A percentile compares a stretch with the other conserved stretches of the same genome.
These are phyloP conservation scores for Nemophila menziesii DNA, from an alignment of 257 asterid species.

Conservation along the genomic window DNA sequence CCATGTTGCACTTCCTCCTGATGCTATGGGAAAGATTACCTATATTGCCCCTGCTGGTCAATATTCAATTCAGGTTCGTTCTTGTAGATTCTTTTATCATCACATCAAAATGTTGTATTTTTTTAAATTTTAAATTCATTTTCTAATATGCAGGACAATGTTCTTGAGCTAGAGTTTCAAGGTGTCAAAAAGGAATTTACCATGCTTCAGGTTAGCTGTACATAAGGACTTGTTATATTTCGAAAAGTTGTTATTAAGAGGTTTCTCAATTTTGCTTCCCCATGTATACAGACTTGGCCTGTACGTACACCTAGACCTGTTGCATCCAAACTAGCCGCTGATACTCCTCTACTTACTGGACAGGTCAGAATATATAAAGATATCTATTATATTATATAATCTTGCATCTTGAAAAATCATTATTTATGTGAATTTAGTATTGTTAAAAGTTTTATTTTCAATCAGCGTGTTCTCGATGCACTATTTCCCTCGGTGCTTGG, in stretches of 20 bases:
- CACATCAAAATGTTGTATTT: not conserved
- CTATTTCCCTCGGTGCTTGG: constrained; percentile 98
- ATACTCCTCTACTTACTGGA: constrained; percentile 97
- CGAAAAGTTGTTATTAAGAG: not conserved
- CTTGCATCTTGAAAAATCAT: not conserved
- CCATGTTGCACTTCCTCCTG: constrained; percentile 90
- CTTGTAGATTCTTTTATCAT: not conserved
- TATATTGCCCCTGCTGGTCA: constrained; percentile 91
- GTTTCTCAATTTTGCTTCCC: constrained; percentile 10
- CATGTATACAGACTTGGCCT: constrained; percentile 75
- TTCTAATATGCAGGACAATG: constrained; percentile 64
- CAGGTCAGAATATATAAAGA: constrained; percentile 46
- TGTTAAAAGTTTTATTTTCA: constrained; percentile 19
- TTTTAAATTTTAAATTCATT: constrained; percentile 13
- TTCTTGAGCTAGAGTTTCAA: constrained; percentile 97
- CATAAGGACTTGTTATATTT: constrained; percentile 4
- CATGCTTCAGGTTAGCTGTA: constrained; percentile 76
- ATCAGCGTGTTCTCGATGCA: constrained; percentile 98
- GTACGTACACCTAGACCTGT: constrained; percentile 98
- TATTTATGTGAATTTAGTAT: constrained; percentile 4
- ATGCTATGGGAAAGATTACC: constrained; percentile 92
- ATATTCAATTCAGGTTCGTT: constrained; percentile 72
- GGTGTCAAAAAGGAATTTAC: constrained; percentile 86
- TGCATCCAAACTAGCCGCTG: constrained; percentile 93
- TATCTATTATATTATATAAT: not conserved